Conservation (phyloP, 1,284 basidiomycete genomes). For the Tausonia pullulans region DNA sequence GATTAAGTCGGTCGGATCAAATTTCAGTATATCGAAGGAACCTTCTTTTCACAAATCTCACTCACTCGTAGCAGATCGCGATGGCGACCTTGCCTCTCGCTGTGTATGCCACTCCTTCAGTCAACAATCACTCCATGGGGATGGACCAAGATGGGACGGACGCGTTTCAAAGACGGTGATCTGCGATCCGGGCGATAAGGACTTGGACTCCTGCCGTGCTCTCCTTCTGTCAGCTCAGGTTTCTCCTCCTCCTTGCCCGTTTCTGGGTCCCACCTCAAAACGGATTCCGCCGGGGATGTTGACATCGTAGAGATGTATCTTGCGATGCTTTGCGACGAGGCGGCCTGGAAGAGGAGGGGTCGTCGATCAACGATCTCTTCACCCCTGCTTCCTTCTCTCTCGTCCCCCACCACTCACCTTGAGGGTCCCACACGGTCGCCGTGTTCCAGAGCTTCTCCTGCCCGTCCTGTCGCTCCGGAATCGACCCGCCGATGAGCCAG, state of each 20-base stretch:
- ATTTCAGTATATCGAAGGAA: neutral
- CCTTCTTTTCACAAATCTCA: neutral
- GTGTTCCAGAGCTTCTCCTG: slow-evolving; percentile 42
- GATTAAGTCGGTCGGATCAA: neutral
- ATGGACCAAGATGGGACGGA: slow-evolving; percentile 16
- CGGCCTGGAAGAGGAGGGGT: slow-evolving; percentile 21
- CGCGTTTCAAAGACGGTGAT: slow-evolving; percentile 37
- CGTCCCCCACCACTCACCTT: neutral
- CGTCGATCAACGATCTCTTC: slow-evolving; percentile 7
- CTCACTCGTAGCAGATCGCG: slow-evolving; percentile 72
- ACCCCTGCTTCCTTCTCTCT: no score
- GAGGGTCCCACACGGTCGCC: slow-evolving; percentile 58
- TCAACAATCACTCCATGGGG: neutral
- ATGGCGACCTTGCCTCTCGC: slow-evolving; percentile 74
- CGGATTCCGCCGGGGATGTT: slow-evolving; percentile 39
- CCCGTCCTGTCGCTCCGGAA: slow-evolving; percentile 15
- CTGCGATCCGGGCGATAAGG: slow-evolving; percentile 33
- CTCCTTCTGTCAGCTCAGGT: slow-evolving; percentile 17
- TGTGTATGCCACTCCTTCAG: neutral
- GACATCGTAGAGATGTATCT: slow-evolving; percentile 41
- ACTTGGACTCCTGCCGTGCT: slow-evolving; percentile 32
- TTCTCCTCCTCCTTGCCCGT: no score
- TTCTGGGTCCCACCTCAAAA: slow-evolving; percentile 30
- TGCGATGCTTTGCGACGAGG: slow-evolving; percentile 36
- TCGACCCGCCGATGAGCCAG: slow-evolving; percentile 19